Conservation (phyloP, 164 flowering plant genomes). For the Tetracentron sinense region DNA sequence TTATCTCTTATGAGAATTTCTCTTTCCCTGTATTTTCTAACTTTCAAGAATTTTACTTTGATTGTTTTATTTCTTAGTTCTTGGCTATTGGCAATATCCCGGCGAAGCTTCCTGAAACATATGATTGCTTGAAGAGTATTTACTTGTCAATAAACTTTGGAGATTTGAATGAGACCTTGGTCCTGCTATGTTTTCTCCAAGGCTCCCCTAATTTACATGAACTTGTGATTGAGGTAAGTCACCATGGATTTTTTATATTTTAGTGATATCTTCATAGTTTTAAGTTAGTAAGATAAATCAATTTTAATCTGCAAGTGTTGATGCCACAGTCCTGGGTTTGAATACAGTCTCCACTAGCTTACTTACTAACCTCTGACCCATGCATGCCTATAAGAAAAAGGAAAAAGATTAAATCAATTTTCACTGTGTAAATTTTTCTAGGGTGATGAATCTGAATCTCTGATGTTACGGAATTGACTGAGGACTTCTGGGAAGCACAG, state of each 20-base stretch:
- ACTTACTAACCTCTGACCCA: too few relatives aligned
- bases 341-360: too few relatives aligned
- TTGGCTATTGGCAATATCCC: constrained; percentile 40
- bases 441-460: constrained; percentile 37
- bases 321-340: too few relatives aligned
- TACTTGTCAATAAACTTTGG: constrained; percentile 35
- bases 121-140: constrained; percentile 39
- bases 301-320: too few relatives aligned
- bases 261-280: neutral
- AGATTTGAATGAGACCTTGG: constrained; percentile 27
- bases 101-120: constrained; percentile 29
- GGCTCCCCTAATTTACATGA: constrained; percentile 49
- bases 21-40: constrained; percentile 3
- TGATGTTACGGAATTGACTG: neutral
- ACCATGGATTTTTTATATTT: neutral
- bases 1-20: neutral
- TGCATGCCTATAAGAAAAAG: neutral
- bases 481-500: constrained; percentile 22
- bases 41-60: neutral
- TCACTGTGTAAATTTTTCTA: constrained; percentile 8
- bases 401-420: neutral
- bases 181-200: constrained; percentile 40
- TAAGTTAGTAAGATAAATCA: too few relatives aligned
- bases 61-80: constrained; percentile 22
- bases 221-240: constrained; percentile 43